These are phyloP conservation scores for Persicaria maculosa DNA, from an alignment of 148 eudicot genomes.

Conservation along the genomic window DNA sequence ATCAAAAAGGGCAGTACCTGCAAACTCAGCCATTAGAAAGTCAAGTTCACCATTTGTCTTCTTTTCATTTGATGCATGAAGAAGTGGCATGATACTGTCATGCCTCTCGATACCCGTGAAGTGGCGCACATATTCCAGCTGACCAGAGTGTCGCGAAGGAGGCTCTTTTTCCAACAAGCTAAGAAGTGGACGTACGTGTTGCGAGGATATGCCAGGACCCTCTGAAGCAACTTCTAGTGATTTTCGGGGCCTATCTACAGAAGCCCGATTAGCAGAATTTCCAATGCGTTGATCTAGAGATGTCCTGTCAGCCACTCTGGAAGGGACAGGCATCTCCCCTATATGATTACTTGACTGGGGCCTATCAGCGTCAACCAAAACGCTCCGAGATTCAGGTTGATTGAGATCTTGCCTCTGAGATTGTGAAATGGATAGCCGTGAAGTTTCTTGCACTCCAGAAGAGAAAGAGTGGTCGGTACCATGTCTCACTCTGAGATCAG, in stretches of 20 bases:
- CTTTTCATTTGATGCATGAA: constrained; percentile 72
- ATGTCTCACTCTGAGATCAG: constrained; percentile 47
- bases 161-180: constrained; percentile 95
- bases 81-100: constrained; percentile 75
- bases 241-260: constrained; percentile 54
- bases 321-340: constrained; percentile 40
- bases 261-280: constrained; percentile 36
- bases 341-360: constrained; percentile 45
- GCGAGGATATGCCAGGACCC: constrained; percentile 41
- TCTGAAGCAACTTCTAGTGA: constrained; percentile 49
- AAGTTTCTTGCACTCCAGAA: constrained; percentile 43
- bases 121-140: constrained; percentile 75
- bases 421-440: constrained; percentile 33
- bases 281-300: constrained; percentile 46
- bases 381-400: constrained; percentile 34
- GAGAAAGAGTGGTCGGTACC: constrained; percentile 37
- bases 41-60: constrained; percentile 77
- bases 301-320: constrained; percentile 45
- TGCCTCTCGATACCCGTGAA: constrained; percentile 73
- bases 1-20: constrained; percentile 39
- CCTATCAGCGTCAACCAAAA: constrained; percentile 44
- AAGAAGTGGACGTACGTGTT: constrained; percentile 76
- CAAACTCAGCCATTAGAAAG: constrained; percentile 86
- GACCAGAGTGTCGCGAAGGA: constrained; percentile 86
- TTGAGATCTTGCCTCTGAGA: constrained; percentile 17